phyloP scores from a whole-genome alignment of 176 grass and related monocot species.

The Eragrostis curvula region DNA sequence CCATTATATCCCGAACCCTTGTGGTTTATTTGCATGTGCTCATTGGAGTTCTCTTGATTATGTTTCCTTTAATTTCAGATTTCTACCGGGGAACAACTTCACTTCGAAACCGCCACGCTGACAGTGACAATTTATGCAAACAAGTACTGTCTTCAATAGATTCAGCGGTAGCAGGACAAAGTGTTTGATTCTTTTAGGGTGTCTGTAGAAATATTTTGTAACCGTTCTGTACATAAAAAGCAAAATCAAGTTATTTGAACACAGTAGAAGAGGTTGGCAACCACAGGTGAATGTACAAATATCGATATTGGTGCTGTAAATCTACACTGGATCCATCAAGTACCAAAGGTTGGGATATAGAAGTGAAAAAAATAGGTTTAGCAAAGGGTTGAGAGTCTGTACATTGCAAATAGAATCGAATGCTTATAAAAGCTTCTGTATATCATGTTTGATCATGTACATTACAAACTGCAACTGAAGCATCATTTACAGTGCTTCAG shows the following conservation, averaged over 20 bases:
- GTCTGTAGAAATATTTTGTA: slow-evolving; percentile 28
- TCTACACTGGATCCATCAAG: slow-evolving; percentile 2
- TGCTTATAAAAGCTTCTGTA: not conserved
- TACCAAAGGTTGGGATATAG: slow-evolving; percentile 3
- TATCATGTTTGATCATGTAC: not conserved
- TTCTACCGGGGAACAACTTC: slow-evolving; percentile 70
- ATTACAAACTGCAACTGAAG: too few relatives aligned
- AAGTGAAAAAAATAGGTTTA: not conserved
- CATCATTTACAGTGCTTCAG: too few relatives aligned
- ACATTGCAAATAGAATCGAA: not conserved
- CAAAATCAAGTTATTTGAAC: not conserved
- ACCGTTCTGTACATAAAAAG: slow-evolving; percentile 28
- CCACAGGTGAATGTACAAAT: not conserved
- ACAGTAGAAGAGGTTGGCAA: not conserved
- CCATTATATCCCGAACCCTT: not conserved
- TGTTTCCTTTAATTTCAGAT: slow-evolving; percentile 47
- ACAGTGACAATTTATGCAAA: slow-evolving; percentile 31
- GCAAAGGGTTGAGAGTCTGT: not conserved
- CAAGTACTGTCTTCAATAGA: slow-evolving; percentile 32
- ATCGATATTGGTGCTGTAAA: not conserved
- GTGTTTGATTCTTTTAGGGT: slow-evolving; percentile 39
- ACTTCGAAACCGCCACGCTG: slow-evolving; percentile 24
- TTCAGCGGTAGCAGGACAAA: slow-evolving; percentile 25
- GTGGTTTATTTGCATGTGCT: not conserved
- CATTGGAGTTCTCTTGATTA: slow-evolving; percentile 4